These are phyloP conservation scores for Botrytis galanthina DNA, from an alignment of 2,329 filamentous ascomycete species.

Conservation along the genomic window DNA sequence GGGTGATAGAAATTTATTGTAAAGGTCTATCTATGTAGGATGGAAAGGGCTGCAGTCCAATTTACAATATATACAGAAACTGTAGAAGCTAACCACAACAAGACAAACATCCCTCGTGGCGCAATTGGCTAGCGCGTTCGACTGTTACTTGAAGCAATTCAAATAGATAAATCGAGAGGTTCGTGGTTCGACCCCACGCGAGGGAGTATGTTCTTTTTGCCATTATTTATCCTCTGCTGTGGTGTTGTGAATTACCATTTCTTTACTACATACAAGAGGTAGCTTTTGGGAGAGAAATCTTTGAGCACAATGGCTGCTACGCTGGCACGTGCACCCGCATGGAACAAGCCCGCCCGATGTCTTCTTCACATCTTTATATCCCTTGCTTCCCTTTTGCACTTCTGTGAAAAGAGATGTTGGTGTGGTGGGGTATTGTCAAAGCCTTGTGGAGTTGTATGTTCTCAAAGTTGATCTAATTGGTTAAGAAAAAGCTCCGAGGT, in stretches of 20 bases:
- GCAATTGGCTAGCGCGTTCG: constrained; percentile 22
- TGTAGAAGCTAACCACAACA: fast-evolving
- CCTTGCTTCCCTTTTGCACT: background rate
- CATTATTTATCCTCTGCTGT: background rate
- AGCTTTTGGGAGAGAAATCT: background rate
- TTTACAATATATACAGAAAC: no score
- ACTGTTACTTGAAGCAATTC: constrained; percentile 10
- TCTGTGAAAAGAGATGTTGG: background rate
- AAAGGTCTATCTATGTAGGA: background rate
- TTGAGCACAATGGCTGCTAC: background rate
- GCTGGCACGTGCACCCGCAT: background rate
- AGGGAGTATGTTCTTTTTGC: background rate
- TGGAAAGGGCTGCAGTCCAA: background rate
- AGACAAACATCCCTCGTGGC: constrained; percentile 15
- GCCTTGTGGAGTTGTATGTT: background rate
- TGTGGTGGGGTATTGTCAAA: background rate
- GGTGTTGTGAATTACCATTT: background rate
- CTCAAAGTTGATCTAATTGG: constrained; percentile 1
- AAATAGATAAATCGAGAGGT: constrained; percentile 9
- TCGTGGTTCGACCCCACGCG: constrained; percentile 14
- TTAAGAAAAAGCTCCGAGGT: constrained; percentile 1
- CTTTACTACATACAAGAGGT: background rate
- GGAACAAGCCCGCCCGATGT: background rate
- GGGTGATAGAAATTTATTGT: background rate
- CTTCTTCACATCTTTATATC: background rate